These are phyloP conservation scores for Cephalotrichum gorgonifer DNA, from an alignment of 2,329 filamentous ascomycete genomes.

Conservation along the genomic window DNA sequence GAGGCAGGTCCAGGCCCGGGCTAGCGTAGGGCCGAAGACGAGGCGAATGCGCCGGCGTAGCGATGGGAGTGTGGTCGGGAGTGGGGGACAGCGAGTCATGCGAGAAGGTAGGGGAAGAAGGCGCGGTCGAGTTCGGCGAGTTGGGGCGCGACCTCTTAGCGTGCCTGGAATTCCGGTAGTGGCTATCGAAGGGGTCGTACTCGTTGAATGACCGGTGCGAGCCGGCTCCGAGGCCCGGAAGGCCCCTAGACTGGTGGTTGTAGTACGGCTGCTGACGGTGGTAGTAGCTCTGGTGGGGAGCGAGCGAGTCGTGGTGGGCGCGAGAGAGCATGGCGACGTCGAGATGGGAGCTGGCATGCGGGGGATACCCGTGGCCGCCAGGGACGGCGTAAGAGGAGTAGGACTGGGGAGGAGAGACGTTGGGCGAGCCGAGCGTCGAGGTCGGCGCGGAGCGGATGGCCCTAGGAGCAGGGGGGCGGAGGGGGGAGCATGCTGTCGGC, in stretches of 20 bases:
- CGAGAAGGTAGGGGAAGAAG: slow-evolving; percentile 91
- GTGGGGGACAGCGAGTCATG: slow-evolving; percentile 93
- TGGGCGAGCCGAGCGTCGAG: slow-evolving; percentile 82
- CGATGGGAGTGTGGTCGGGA: slow-evolving; percentile 95
- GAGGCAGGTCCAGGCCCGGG: slow-evolving; percentile 68
- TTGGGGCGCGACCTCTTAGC: slow-evolving; percentile 86
- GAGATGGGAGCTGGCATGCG: slow-evolving; percentile 24
- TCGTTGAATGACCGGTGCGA: slow-evolving; percentile 36
- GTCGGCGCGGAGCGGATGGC: slow-evolving; percentile 81
- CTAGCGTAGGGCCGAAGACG: slow-evolving; percentile 64
- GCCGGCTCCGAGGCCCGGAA: not conserved
- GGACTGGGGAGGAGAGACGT: slow-evolving; percentile 88
- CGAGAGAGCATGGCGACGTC: slow-evolving; percentile 52
- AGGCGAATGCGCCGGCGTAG: slow-evolving; percentile 89
- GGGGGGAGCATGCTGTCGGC: slow-evolving; percentile 59
- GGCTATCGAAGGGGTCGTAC: slow-evolving; percentile 74
- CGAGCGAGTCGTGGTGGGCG: slow-evolving; percentile 51
- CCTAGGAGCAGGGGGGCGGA: slow-evolving; percentile 60
- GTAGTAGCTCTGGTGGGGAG: slow-evolving; percentile 47
- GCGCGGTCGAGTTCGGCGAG: slow-evolving; percentile 90
- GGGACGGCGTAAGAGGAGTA: slow-evolving; percentile 60
- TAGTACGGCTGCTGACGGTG: slow-evolving; percentile 20
- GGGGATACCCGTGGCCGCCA: slow-evolving; percentile 24
- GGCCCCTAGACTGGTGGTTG: not conserved
- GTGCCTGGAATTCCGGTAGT: slow-evolving; percentile 57